Base-by-base conservation (phyloP, 2,329 filamentous ascomycete species). In the Trichothecium sympodiale region DNA sequence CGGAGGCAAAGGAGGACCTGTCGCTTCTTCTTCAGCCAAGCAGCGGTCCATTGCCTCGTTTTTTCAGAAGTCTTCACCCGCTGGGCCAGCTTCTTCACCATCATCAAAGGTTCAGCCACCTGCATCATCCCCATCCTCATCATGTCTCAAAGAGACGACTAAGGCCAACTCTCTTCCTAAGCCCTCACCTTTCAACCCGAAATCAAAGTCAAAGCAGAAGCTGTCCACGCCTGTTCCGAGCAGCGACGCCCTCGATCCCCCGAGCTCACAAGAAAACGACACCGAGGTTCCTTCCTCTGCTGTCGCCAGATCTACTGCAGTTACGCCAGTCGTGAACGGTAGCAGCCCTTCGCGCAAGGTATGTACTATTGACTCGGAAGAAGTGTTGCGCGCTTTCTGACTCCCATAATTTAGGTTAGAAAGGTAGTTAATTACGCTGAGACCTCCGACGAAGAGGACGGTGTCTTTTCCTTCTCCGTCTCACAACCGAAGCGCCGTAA, bases 301-400 rank as follows among this genome's bases (percentile, higher is more conserved):
- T 33, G 48, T 60, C 43, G 59, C 60, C 20, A 39, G 17, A 28
- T 16, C 27, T 38, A 38, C 35, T n/a, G 48, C 49, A 38, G 46
- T 56, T 13, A 59, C 60, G 50, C 53, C 61, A 43, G 55, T 57
- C 35, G 56, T 46, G 25, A 50, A 64, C 32, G 66, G 62, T 4
- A 82, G 77, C 52, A 94, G 87, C 51, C 87, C 88, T 2, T 79
- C 80, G 13, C 76, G 87, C 50, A 87, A 87, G 71, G 86, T 86
- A 65, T 42, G 46, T 33, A 3, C 17, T 23, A 17, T 10, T 8
- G 25, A 9, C 17, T 10, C 33, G 8, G 25, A 20, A 35, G n/a
- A 5, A 17, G 13, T 14, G n/a, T 6, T 5, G 15, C 7, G 8
- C 16, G 9, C 10, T 3, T 17, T 4, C 18, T 27, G 10, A 27